Evolutionary conservation across 306 rosid species (phyloP).

Genomic region (Castanospermum australe): DNA sequence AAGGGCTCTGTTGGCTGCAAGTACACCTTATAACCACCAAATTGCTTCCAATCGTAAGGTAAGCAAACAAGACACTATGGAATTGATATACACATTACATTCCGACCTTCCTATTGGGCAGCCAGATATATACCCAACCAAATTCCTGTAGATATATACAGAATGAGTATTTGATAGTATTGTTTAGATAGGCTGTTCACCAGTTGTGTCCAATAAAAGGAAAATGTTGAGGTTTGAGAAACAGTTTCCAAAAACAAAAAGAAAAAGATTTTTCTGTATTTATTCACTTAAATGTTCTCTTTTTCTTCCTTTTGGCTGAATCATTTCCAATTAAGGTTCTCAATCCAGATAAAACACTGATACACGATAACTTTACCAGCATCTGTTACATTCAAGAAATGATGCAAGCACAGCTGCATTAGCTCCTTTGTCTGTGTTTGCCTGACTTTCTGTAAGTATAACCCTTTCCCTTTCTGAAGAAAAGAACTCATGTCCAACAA

Average conservation of each 20-base stretch:
- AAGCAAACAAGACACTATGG: too few relatives aligned
- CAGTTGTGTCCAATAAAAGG: neutral
- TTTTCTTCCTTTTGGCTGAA: neutral
- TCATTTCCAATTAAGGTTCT: neutral
- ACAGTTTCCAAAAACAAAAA: neutral
- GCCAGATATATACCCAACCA: neutral
- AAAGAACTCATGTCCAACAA: neutral
- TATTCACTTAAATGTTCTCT: neutral
- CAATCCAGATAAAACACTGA: conserved; percentile 6
- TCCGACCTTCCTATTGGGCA: neutral
- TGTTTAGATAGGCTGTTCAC: neutral
- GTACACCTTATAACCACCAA: too few relatives aligned
- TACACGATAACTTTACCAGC: neutral
- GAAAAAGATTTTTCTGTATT: neutral
- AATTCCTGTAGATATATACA: neutral
- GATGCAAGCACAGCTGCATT: neutral
- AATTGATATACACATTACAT: neutral
- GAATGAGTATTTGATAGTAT: neutral
- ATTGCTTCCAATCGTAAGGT: too few relatives aligned
- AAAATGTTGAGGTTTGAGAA: neutral
- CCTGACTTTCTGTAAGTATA: neutral
- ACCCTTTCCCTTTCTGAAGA: neutral
- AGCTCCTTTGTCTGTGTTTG: neutral
- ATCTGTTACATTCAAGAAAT: conserved; percentile 3
- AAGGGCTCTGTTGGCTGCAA: too few relatives aligned